Evolutionary conservation across 2,329 filamentous ascomycete species (phyloP).

Genomic region (Penicillium brasilianum): DNA sequence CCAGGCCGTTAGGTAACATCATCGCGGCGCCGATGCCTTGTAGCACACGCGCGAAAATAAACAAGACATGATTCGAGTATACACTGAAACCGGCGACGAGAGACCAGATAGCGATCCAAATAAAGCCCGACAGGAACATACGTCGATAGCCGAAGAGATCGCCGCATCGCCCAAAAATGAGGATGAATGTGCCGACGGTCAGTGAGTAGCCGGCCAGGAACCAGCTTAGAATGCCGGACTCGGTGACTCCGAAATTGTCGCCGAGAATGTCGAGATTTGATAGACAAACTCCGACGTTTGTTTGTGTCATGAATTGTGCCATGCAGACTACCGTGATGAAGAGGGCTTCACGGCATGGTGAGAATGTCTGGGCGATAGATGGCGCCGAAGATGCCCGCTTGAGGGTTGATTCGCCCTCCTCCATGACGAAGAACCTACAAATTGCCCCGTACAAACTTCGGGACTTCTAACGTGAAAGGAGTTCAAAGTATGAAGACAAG

Average conservation of each 20-base stretch:
- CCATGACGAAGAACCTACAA: conserved; percentile 9
- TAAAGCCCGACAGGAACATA: conserved; percentile 43
- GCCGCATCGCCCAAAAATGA: conserved; percentile 44
- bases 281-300: conserved; percentile 55
- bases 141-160: conserved; percentile 46
- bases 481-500: neutral
- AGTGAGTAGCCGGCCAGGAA: conserved; percentile 63
- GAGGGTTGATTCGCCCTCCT: conserved; percentile 5
- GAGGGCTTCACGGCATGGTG: conserved; percentile 34
- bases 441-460: neutral
- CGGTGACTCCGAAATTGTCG: conserved; percentile 51
- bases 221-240: conserved; percentile 58
- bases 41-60: conserved; percentile 59
- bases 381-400: conserved; percentile 21
- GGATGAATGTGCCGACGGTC: conserved; percentile 48
- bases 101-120: conserved; percentile 46
- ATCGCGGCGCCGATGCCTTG: conserved; percentile 66
- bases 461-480: neutral
- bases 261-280: conserved; percentile 58
- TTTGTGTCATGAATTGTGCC: conserved; percentile 53
- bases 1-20: conserved; percentile 67
- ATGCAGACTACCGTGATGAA: conserved; percentile 45
- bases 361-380: conserved; percentile 30
- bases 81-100: conserved; percentile 43
- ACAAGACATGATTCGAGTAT: conserved; percentile 53